Evolutionary conservation across 2,329 filamentous ascomycete genomes (phyloP).

Genomic region (Fusarium subtropicale): DNA sequence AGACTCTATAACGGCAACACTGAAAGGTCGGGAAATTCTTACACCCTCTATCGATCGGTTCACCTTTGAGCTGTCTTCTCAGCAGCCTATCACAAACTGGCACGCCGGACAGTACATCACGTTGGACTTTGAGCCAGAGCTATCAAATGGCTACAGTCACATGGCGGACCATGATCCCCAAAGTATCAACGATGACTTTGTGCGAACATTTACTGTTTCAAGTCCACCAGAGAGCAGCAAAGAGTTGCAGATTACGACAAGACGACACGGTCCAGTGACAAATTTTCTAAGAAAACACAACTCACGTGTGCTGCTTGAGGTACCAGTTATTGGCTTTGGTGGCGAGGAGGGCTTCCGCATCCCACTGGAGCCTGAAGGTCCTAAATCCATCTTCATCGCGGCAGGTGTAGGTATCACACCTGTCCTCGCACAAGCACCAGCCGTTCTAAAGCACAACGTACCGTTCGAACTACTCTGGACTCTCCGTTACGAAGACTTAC

Average conservation of each 20-base stretch:
- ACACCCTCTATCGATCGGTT: constrained; percentile 77
- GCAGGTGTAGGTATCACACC: constrained; percentile 88
- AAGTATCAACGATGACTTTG: constrained; percentile 85
- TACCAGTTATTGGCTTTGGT: constrained; percentile 79
- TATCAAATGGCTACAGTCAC: constrained; percentile 81
- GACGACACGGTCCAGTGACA: constrained; percentile 77
- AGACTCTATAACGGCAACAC: constrained; percentile 58
- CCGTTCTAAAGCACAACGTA: constrained; percentile 54
- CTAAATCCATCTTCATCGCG: constrained; percentile 71
- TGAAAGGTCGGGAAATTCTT: constrained; percentile 69
- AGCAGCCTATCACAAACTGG: constrained; percentile 58
- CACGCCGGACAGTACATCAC: constrained; percentile 81
- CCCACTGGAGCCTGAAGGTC: constrained; percentile 36
- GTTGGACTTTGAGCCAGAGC: constrained; percentile 75
- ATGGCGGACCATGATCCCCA: constrained; percentile 85
- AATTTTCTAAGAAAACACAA: constrained; percentile 71
- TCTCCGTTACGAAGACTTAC: constrained; percentile 69
- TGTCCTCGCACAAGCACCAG: constrained; percentile 73
- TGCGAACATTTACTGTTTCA: constrained; percentile 86
- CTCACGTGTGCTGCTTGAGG: constrained; percentile 64
- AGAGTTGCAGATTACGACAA: constrained; percentile 78
- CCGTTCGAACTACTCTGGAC: constrained; percentile 75
- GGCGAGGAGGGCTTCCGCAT: constrained; percentile 65
- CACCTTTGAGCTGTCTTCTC: constrained; percentile 55
- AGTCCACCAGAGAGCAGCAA: constrained; percentile 59